A percentile compares a stretch with the other conserved stretches of the same genome.
Evolutionary conservation across 2,329 filamentous ascomycete species (phyloP).

Genomic region (Diplodia seriata): DNA sequence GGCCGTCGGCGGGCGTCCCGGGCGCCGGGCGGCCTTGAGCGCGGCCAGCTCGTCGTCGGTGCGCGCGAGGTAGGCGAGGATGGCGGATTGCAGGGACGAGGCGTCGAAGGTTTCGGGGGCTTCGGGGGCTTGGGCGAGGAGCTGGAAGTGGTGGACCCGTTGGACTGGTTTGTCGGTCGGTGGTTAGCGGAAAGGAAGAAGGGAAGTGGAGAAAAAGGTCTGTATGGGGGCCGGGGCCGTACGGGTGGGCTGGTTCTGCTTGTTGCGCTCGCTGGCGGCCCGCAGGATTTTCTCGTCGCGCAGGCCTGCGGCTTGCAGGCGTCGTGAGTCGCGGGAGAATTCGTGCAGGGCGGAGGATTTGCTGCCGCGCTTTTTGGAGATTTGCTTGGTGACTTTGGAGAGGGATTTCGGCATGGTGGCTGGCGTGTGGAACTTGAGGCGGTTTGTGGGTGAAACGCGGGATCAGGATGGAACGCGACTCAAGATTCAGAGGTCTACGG

Average conservation of each 20-base stretch:
- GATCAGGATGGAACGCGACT: background rate
- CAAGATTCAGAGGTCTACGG: background rate
- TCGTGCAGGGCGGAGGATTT: slow-evolving; percentile 80
- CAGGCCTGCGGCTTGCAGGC: slow-evolving; percentile 77
- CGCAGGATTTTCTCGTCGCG: slow-evolving; percentile 84
- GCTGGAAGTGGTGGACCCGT: slow-evolving; percentile 74
- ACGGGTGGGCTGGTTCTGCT: slow-evolving; percentile 78
- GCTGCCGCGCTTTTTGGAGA: slow-evolving; percentile 79
- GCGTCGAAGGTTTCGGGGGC: slow-evolving; percentile 60
- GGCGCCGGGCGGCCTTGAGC: slow-evolving; percentile 72
- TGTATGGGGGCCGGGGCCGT: slow-evolving; percentile 40
- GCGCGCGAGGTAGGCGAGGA: slow-evolving; percentile 61
- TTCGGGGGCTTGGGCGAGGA: slow-evolving; percentile 48
- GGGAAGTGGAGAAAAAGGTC: background rate
- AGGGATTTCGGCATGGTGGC: slow-evolving; percentile 75
- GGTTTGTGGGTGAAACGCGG: background rate
- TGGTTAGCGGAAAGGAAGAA: background rate
- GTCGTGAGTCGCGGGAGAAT: slow-evolving; percentile 84
- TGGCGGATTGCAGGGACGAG: slow-evolving; percentile 62
- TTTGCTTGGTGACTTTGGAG: slow-evolving; percentile 85
- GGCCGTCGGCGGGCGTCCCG: slow-evolving; percentile 78
- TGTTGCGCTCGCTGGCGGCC: slow-evolving; percentile 71
- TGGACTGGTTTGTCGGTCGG: slow-evolving; percentile 59
- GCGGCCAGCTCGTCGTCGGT: slow-evolving; percentile 73
- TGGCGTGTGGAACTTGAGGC: background rate